Conservation (phyloP, 163 green algal species). For the Prototheca wickerhamii region DNA sequence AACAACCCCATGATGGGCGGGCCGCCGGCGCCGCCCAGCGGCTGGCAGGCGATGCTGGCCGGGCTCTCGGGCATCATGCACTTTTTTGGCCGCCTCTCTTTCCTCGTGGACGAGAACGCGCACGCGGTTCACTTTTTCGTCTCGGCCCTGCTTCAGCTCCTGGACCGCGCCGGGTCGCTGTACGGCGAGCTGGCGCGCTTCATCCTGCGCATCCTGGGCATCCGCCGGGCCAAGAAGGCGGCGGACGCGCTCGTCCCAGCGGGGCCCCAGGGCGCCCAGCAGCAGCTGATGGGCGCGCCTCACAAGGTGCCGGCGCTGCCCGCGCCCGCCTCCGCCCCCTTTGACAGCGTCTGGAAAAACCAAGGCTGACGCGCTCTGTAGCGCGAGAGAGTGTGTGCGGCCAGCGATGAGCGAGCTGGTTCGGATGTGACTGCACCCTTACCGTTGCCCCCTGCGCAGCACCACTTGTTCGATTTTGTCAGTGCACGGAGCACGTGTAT, state of each 20-base stretch:
- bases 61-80: slow-evolving; percentile 63
- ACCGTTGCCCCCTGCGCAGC: too few relatives aligned
- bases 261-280: not conserved
- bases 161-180: slow-evolving; percentile 80
- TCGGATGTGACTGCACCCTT: too few relatives aligned
- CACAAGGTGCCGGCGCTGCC: not conserved
- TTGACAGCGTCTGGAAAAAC: not conserved
- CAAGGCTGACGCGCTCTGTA: too few relatives aligned
- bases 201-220: slow-evolving; percentile 82
- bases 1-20: slow-evolving; percentile 24
- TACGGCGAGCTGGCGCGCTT: slow-evolving; percentile 94
- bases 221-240: slow-evolving; percentile 7
- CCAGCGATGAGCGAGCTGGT: too few relatives aligned
- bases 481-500: too few relatives aligned
- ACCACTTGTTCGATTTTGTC: too few relatives aligned
- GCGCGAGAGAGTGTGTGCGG: too few relatives aligned
- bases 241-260: not conserved
- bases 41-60: slow-evolving; percentile 77
- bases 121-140: slow-evolving; percentile 99
- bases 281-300: not conserved
- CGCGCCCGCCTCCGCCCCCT: not conserved
- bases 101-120: slow-evolving; percentile 97
- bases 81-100: slow-evolving; percentile 91
- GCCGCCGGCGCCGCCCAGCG: slow-evolving; percentile 34
- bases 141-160: slow-evolving; percentile 81